Conservation (phyloP, 1,139 yeast species). For the Barnettozyma hawaiiensis region DNA sequence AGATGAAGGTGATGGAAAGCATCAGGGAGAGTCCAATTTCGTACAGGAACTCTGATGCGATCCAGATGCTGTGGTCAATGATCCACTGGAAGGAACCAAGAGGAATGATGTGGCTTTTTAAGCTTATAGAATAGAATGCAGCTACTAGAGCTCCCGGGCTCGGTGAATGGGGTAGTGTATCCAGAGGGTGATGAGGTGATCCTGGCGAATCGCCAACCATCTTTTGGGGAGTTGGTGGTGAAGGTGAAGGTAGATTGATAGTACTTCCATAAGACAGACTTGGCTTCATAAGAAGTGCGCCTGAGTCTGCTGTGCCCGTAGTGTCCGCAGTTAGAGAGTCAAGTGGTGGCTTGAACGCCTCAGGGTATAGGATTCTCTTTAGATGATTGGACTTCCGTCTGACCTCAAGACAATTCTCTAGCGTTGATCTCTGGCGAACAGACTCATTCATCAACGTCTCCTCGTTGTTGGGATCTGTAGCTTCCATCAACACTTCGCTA, state of each 20-base stretch:
- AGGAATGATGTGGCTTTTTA: not conserved
- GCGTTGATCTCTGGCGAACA: conserved; percentile 20
- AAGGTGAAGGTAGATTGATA: too few relatives aligned
- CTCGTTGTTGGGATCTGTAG: not conserved
- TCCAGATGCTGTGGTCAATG: conserved; percentile 7
- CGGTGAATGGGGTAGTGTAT: not conserved
- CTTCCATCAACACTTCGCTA: conserved; percentile 5
- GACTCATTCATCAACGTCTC: conserved; percentile 11
- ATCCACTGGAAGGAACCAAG: conserved; percentile 2
- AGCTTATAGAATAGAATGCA: conserved; percentile 1
- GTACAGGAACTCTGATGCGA: conserved; percentile 10
- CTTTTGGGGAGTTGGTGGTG: not conserved
- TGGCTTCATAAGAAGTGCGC: not conserved
- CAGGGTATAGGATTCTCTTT: conserved; percentile 19
- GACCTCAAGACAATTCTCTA: conserved; percentile 21
- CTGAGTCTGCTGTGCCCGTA: too few relatives aligned
- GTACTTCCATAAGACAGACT: not conserved
- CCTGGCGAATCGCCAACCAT: not conserved
- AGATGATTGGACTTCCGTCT: conserved; percentile 21
- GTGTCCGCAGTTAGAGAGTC: not conserved
- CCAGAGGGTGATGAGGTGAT: not conserved
- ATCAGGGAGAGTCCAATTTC: conserved; percentile 21
- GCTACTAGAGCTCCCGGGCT: not conserved
- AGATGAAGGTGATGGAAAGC: conserved; percentile 23
- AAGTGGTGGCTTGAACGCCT: conserved; percentile 9